These are phyloP conservation scores for Panicum hallii DNA, from an alignment of 202 grass and related monocot genomes.

Conservation along the genomic window DNA sequence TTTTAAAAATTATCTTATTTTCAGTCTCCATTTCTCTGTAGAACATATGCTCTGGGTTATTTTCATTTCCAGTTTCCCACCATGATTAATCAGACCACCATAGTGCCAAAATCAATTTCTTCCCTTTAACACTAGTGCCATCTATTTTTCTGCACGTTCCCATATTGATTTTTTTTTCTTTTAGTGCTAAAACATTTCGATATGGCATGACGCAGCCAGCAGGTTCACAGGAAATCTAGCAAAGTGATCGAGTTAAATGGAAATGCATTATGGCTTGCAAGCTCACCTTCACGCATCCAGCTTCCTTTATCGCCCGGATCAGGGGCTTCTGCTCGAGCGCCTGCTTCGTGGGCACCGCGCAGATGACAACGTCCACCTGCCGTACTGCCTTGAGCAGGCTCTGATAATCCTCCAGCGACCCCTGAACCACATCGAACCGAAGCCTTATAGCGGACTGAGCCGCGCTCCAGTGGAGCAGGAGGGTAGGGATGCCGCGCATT, in stretches of 20 bases:
- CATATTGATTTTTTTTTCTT: background rate
- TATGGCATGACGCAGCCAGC: background rate
- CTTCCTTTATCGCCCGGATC: constrained; percentile 86
- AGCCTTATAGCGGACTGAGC: background rate
- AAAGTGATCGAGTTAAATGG: constrained; percentile 3
- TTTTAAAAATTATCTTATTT: background rate
- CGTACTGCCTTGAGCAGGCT: constrained; percentile 73
- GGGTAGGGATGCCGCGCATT: background rate
- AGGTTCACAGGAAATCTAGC: background rate
- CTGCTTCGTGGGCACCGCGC: constrained; percentile 72
- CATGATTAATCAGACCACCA: background rate
- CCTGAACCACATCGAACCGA: constrained; percentile 47
- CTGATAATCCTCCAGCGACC: constrained; percentile 79
- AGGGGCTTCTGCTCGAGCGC: constrained; percentile 76
- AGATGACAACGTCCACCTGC: constrained; percentile 86
- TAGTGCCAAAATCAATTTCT: background rate
- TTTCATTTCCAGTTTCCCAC: constrained; percentile 26
- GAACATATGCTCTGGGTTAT: background rate
- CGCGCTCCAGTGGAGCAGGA: background rate
- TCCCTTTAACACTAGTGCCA: background rate
- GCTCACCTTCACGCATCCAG: constrained; percentile 80
- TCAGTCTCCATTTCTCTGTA: background rate
- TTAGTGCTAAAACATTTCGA: background rate
- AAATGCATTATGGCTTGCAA: constrained; percentile 16
- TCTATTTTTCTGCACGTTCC: background rate